Conservation (phyloP, 257 asterid species). For the Primulina eburnea region DNA sequence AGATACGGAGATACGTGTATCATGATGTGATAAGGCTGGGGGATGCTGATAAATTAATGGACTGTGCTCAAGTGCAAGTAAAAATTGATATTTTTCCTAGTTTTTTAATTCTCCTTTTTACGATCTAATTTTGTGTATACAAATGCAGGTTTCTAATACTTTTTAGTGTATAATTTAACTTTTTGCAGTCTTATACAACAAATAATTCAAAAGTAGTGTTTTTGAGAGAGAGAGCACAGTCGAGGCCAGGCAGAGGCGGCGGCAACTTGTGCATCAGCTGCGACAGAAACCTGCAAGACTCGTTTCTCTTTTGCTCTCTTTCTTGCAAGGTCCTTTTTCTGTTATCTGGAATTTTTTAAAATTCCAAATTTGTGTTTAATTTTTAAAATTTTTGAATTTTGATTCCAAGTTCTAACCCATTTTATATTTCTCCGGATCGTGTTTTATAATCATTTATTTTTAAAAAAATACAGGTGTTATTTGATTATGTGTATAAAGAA, state of each 20-base stretch:
- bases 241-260: slow-evolving; percentile 38
- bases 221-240: slow-evolving; percentile 45
- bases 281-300: slow-evolving; percentile 45
- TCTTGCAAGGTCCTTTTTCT: slow-evolving; percentile 68
- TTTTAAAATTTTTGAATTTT: no score
- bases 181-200: slow-evolving; percentile 43
- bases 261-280: slow-evolving; percentile 50
- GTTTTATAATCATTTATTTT: no score
- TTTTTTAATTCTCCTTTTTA: background rate
- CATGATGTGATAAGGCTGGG: slow-evolving; percentile 25
- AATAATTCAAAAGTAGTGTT: slow-evolving; percentile 61
- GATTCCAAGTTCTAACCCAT: no score
- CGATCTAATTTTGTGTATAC: background rate
- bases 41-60: slow-evolving; percentile 51
- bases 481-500: no score
- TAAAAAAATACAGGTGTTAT: no score
- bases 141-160: background rate
- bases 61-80: slow-evolving; percentile 73
- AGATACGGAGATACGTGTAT: slow-evolving; percentile 42
- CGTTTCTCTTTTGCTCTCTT: slow-evolving; percentile 56
- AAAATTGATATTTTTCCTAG: background rate
- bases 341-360: background rate
- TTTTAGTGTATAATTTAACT: background rate
- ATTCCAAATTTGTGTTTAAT: no score
- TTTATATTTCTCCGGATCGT: no score